Evolutionary conservation across 2,329 filamentous ascomycete species (phyloP), one percentile per base, ranked within the genome.

Genomic region (Colletotrichum incanum): DNA sequence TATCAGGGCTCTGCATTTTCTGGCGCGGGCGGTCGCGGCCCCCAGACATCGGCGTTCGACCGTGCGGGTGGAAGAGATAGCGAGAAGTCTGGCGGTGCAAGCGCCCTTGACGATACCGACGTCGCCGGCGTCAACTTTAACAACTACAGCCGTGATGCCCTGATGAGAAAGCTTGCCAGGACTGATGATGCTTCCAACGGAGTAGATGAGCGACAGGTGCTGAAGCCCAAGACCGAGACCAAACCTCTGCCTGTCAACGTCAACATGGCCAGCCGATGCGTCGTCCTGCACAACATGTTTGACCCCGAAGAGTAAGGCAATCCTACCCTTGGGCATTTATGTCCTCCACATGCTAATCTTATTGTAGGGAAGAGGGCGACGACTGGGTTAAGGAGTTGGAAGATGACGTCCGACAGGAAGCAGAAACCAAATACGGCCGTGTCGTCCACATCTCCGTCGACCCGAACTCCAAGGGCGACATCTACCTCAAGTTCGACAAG

Each of bases 111-210:
- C 84, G 96, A 99, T 81, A 97, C 95, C 74, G 96, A 99, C 83
- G 96, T 99, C 81, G 94, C 94, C 63, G 96, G 96, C 80, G 96
- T 99, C 84, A 98, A 98, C 86, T 98, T 98, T 93, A 98, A 95
- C 89, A 98, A 98, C 84, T 98, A 97, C 87, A 98, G 94, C 88
- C 94, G 96, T 85, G 95, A 98, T 86, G 94, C 95, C 80, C 92
- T 99, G 84, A 99, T 99, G 96, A 92, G 94, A 84, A 98, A 98
- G 86, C 93, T 99, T 84, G 95, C 96, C 81, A 93, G 96, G 88
- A 96, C 93, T 85, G 95, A 98, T 85, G 95, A 98, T 81, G 85
- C 88, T 74, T 85, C 88, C 77, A 89, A 90, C 78, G 86, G 88
- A 77, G 90, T 89, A 78, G 90, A 93, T 76, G 91, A 94, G 84